Evolutionary conservation across 495 filamentous ascomycete species (phyloP).

Genomic region (Trichoderma reesei): DNA sequence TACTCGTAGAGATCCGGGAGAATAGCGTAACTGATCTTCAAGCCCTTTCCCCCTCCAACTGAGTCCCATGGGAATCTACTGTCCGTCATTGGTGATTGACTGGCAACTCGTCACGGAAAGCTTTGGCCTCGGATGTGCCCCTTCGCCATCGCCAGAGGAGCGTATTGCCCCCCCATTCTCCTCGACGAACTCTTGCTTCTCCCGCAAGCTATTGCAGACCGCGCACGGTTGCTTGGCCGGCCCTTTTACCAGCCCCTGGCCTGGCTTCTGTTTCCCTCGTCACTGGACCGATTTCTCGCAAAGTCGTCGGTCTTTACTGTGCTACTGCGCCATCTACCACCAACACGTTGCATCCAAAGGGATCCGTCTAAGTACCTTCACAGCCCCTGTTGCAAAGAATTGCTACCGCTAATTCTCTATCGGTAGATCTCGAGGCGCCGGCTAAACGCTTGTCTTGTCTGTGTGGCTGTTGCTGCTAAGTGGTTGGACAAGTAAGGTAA

Average conservation of each 20-base stretch:
- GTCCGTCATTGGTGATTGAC: too few species aligned
- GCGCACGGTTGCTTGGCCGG: neutral
- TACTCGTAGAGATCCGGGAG: too few species aligned
- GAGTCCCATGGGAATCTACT: too few species aligned
- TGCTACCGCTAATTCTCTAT: neutral
- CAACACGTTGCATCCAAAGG: too few species aligned
- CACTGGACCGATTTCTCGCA: neutral
- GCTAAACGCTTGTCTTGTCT: neutral
- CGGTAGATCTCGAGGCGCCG: neutral
- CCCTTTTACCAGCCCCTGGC: neutral
- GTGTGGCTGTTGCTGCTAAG: neutral
- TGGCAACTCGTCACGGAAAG: neutral
- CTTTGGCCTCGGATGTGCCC: too few species aligned
- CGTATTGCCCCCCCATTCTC: too few species aligned
- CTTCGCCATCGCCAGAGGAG: too few species aligned
- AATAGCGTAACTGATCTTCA: too few species aligned
- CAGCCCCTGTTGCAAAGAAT: neutral
- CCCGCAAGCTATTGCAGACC: neutral
- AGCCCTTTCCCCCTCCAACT: too few species aligned
- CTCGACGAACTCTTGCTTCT: neutral
- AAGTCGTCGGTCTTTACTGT: neutral
- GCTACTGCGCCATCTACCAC: neutral
- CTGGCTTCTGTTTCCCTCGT: neutral
- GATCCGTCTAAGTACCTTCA: neutral
- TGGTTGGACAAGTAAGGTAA: neutral